Evolutionary conservation across 202 grass and related monocot genomes (phyloP), one percentile per base, ranked within the genome.

Genomic region (Eragrostis tef): DNA sequence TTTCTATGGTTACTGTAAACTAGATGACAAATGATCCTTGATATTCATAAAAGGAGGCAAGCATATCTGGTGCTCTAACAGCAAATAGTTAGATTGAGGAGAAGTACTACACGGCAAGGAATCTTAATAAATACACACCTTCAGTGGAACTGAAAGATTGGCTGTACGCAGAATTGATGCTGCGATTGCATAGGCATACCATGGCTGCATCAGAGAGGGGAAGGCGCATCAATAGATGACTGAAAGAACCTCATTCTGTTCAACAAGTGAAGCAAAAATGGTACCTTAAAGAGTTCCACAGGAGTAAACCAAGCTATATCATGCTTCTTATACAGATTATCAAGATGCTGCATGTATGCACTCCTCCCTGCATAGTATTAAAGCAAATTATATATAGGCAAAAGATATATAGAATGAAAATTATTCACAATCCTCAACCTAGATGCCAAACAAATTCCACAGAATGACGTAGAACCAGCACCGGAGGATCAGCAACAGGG

Each of bases 231-330:
- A 73, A 67, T 70, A 48, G 16, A 15, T 36, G 79, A 84, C 43
- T 61, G 58, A 74, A 72, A 70, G 61, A 76, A 79, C 20, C n/a
- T 12, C 48, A 42, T 86, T 67, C 46, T 70, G 36, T 59, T 19
- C 7, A 84, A 75, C 20, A 22, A 8, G 22, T 54, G 10, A 79
- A 83, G 84, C 79, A 78, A 51, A 77, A 73, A 41, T 61, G 8
- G 44, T 78, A 95, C 96, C 92, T 93, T 98, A 57, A 95, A 98
- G 54, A 98, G 92, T 42, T 95, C 90, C 42, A 98, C 92, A 45
- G 92, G 96, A 85, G 96, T 98, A 59, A 98, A 98, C 92, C 96
- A 99, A 79, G 96, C 81, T 70, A 95, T 95, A 71, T 95, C 90
- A 78, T 94, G 92, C 70, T 91, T 91, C 83, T 98, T 98, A 57